phyloP scores from a whole-genome alignment of 2,329 filamentous ascomycete species.

The Lasiodiplodia sp. region DNA sequence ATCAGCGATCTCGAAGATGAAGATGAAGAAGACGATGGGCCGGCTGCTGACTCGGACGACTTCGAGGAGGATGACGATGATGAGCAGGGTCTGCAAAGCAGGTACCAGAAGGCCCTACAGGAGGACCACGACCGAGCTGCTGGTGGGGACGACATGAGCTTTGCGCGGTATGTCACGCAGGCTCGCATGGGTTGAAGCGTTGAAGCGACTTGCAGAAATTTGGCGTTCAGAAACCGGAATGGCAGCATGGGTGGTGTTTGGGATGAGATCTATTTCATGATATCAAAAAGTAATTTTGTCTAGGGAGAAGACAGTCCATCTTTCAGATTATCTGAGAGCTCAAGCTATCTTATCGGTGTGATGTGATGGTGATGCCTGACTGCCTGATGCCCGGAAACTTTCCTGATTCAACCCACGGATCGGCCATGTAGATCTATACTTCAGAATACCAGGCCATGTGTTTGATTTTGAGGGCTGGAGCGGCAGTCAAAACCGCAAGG shows the following conservation, averaged over 20 bases:
- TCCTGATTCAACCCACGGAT: too few relatives aligned
- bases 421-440: not conserved
- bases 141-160: slow-evolving; percentile 58
- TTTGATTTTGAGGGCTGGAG: not conserved
- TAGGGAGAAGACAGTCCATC: not conserved
- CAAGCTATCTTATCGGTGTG: not conserved
- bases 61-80: slow-evolving; percentile 62
- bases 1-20: slow-evolving; percentile 59
- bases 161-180: slow-evolving; percentile 57
- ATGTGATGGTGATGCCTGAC: not conserved
- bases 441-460: not conserved
- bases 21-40: slow-evolving; percentile 58
- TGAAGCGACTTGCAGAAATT: slow-evolving; percentile 6
- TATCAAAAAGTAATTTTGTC: slow-evolving; percentile 2
- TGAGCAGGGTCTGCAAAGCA: slow-evolving; percentile 70
- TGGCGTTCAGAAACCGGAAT: slow-evolving; percentile 15
- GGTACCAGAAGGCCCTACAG: slow-evolving; percentile 79
- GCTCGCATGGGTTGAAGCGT: slow-evolving; percentile 33
- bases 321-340: not conserved
- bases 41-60: slow-evolving; percentile 63
- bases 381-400: not conserved
- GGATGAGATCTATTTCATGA: not conserved
- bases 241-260: slow-evolving; percentile 25
- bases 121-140: slow-evolving; percentile 52
- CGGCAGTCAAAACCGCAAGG: not conserved